Evolutionary conservation across 2,329 filamentous ascomycete species (phyloP), one percentile per base, ranked within the genome.

Genomic region (Sclerotinia nivalis): DNA sequence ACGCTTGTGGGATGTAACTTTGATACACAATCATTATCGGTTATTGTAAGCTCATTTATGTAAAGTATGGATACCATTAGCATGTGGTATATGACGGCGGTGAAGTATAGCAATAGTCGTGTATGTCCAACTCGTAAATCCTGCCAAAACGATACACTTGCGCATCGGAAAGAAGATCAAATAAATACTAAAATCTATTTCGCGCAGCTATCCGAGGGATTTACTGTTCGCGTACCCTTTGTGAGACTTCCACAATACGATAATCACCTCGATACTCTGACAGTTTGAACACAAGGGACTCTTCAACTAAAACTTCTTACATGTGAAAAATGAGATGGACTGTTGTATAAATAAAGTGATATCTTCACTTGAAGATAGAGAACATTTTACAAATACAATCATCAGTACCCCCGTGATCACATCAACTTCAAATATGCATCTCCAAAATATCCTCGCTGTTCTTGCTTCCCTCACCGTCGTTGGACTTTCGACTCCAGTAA

Each of bases 301-400:
- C 31, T 58, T 13, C 12, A 12, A 40, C 15, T n/a, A 4, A 10
- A 58, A 34, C 1, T 15, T n/a, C 10, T n/a, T 9, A 20, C 10
- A 13, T 40, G 13, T 7, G 55, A 37, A 12, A 31, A 8, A 40
- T 34, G 10, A n/a, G n/a, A 2, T 2, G 6, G 2, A 15, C 8
- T 37, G 10, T 58, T 15, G 22, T 58, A 37, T 58, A n/a, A 58
- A 56, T 13, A 58, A 7, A 40, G 20, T 15, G 12, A 1, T 2
- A 37, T 37, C 55, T 5, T 40, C 7, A 13, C 22, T 37, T 58
- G 12, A 22, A n/a, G 10, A 58, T 58, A 15, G 12, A 1, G 5
- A 40, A 15, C 1, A 0, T 1, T 58, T 22, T n/a, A 9, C 0
- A 34, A 37, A 8, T 37, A 9, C 1, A 18, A 37, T 9, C n/a